Conservation (phyloP, 768 basidiomycete genomes). For the Glaciozyma antarctica region DNA sequence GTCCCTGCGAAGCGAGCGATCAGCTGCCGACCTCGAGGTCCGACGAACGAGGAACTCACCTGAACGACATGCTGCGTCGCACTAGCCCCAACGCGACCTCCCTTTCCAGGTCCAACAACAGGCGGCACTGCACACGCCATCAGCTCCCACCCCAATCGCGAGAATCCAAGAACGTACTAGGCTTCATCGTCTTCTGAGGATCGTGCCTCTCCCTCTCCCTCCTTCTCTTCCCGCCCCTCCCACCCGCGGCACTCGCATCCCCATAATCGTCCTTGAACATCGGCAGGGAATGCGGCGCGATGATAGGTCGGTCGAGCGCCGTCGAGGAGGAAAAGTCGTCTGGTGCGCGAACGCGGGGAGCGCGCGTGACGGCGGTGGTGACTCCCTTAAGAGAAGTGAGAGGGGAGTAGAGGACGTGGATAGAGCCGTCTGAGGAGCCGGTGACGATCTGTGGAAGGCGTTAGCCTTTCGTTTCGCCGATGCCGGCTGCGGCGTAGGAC, state of each 20-base stretch:
- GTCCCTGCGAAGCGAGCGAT: conserved; percentile 37
- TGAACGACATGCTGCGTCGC: conserved; percentile 96
- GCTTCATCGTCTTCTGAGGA: conserved; percentile 81
- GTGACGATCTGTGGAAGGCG: conserved; percentile 58
- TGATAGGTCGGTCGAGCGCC: conserved; percentile 66
- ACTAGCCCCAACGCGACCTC: conserved; percentile 89
- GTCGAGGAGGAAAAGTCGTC: conserved; percentile 6
- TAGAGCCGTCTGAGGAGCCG: conserved; percentile 75
- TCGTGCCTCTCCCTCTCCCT: conserved; percentile 79
- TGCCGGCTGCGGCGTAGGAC: conserved; percentile 10
- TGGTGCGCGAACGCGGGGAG: conserved; percentile 48
- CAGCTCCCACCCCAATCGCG: not conserved
- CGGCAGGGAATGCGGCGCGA: conserved; percentile 82
- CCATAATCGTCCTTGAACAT: conserved; percentile 73
- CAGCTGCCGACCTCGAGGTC: too few species aligned
- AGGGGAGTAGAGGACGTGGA: conserved; percentile 88
- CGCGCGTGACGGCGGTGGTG: conserved; percentile 76
- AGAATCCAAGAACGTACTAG: conserved; percentile 37
- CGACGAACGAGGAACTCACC: conserved; percentile 34
- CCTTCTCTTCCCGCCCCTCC: conserved; percentile 68
- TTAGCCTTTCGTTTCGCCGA: not conserved
- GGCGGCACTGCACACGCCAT: conserved; percentile 54
- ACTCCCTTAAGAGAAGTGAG: conserved; percentile 81
- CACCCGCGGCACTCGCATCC: conserved; percentile 46
- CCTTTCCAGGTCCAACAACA: conserved; percentile 81